phyloP scores from a whole-genome alignment of 331 rosid genomes.

The Acacia pycnantha region DNA sequence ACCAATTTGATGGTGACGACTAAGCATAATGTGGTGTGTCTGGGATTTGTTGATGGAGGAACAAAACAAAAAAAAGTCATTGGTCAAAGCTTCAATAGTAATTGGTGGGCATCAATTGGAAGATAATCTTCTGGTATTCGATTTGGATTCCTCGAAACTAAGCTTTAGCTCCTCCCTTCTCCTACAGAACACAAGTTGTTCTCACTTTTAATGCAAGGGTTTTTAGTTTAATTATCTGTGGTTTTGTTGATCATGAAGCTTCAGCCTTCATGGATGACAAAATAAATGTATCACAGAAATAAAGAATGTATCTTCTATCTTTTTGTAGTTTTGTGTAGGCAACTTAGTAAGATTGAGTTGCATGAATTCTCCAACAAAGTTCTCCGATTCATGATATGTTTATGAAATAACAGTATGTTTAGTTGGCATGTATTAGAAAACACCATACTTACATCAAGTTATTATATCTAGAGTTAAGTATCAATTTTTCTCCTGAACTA shows the following conservation, averaged over 20 bases:
- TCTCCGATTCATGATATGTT: neutral
- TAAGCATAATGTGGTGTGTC: conserved; percentile 30
- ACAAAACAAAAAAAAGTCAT: conserved; percentile 22
- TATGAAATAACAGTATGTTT: neutral
- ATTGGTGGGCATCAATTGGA: conserved; percentile 37
- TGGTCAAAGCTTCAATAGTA: conserved; percentile 32
- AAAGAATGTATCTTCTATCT: neutral
- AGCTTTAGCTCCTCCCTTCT: conserved; percentile 38
- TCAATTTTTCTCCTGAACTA: too few relatives aligned
- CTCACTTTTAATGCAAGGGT: neutral
- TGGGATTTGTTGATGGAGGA: conserved; percentile 39
- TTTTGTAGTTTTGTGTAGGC: neutral
- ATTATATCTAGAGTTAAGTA: too few relatives aligned
- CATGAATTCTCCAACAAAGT: neutral
- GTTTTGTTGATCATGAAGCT: conserved; percentile 2
- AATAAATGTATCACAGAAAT: neutral
- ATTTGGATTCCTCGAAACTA: conserved; percentile 34
- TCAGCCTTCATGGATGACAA: neutral
- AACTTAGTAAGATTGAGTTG: neutral
- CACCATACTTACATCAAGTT: too few relatives aligned
- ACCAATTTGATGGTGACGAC: conserved; percentile 34
- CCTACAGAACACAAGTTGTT: conserved; percentile 20
- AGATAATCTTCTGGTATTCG: conserved; percentile 40
- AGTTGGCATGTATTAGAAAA: neutral
- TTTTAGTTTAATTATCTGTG: neutral